Evolutionary conservation across 768 basidiomycete species (phyloP), one percentile per base, ranked within the genome.

Genomic region (Kwoniella heveanensis): DNA sequence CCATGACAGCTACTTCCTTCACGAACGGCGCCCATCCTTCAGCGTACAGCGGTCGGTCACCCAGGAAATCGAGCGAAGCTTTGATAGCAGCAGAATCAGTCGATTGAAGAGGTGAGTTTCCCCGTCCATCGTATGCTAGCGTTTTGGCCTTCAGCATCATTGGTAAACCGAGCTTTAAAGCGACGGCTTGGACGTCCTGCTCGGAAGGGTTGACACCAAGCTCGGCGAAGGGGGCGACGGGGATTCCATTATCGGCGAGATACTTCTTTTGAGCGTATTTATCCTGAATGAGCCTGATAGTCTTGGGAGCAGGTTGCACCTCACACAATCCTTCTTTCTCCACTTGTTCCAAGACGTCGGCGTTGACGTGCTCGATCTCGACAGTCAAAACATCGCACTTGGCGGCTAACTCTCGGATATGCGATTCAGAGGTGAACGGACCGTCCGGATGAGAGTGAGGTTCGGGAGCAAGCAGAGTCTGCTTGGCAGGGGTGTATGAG

Each of bases 131-230:
- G 77, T 99, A 99, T 0, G 94, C 96, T 60, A 94, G 82, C 0
- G 91, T 95, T n/a, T 91, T 85, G 63, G 89, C 91, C 82, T 99
- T 98, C 65, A 99, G 85, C 94, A 99, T 96, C 52, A 96, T 81
- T 0, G 95, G 94, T 10, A 92, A 82, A 1, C 95, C 92, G 6
- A 97, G 83, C 51, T 70, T 29, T 1, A 53, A n/a, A 1, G 70
- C 76, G 1, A 82, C 46, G 27, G 77, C 79, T 12, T 83, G 67
- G 0, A 84, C 84, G 1, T 85, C 89, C 17, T 81, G 81, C 30
- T 81, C 78, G 15, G 91, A 81, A 0, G 73, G 86, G 83, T 48
- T 85, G 82, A 0, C 80, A 71, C 0, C 84, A 83, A 95, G 85
- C 0, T 80, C 71, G 8, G 86, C 65, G 71, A 87, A 97, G 12